Evolutionary conservation across 495 filamentous ascomycete species (phyloP).

Genomic region (Daldinia grandis): DNA sequence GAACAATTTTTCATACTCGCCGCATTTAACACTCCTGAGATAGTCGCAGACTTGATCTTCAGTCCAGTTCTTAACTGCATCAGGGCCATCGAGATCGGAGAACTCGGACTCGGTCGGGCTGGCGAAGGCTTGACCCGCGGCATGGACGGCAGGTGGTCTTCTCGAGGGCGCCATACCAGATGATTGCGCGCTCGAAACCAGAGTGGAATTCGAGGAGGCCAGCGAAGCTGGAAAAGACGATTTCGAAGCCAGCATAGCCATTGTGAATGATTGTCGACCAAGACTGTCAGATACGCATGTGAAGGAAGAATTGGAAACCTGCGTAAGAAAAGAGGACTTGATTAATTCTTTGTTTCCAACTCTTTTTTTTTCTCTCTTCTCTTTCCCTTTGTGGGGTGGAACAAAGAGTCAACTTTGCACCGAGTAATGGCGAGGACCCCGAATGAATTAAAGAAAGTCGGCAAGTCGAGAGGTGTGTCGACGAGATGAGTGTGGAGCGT

Average conservation of each 20-base stretch:
- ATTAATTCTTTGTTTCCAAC: conserved; percentile 15
- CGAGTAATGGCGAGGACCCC: conserved; percentile 19
- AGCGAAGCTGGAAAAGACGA: conserved; percentile 73
- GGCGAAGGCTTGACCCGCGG: conserved; percentile 72
- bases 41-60: conserved; percentile 91
- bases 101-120: conserved; percentile 96
- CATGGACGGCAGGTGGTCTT: conserved; percentile 63
- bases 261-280: conserved; percentile 48
- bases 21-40: conserved; percentile 87
- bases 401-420: conserved; percentile 26
- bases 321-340: conserved; percentile 2
- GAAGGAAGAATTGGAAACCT: conserved; percentile 14
- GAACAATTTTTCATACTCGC: conserved; percentile 92
- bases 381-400: conserved; percentile 7
- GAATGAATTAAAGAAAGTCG: conserved; percentile 36
- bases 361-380: neutral
- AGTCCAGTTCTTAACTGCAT: conserved; percentile 79
- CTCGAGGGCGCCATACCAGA: conserved; percentile 62
- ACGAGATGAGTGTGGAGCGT: conserved; percentile 19
- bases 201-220: conserved; percentile 63
- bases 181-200: conserved; percentile 60
- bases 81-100: conserved; percentile 71
- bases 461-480: conserved; percentile 28
- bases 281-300: conserved; percentile 38
- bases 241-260: conserved; percentile 91